Percentiles rank a stretch among this genome's conserved stretches.
Evolutionary conservation across 129 eudicot genomes (phyloP).

Genomic region (Helianthus tuberosus): DNA sequence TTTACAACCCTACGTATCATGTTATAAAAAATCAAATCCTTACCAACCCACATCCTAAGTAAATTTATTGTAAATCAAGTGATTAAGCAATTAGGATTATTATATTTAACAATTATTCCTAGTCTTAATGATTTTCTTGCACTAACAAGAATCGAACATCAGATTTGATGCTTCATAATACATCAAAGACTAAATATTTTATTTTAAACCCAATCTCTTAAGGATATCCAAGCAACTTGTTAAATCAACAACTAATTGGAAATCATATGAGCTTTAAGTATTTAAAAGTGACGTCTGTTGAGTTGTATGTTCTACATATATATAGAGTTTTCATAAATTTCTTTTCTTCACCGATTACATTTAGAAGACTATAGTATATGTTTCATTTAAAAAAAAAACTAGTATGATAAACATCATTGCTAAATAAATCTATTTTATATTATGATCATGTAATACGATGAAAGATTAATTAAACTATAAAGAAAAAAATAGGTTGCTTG

Average conservation of each 20-base stretch:
- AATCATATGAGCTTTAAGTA: not conserved
- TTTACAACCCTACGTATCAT: too few species aligned
- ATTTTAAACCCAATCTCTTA: not conserved
- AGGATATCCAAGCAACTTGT: conserved; percentile 7
- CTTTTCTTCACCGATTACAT: too few species aligned
- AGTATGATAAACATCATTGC: not conserved
- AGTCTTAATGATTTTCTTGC: conserved; percentile 2
- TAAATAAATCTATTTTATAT: not conserved
- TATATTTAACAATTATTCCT: not conserved
- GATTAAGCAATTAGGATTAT: not conserved
- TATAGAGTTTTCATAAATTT: too few species aligned
- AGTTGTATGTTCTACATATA: too few species aligned
- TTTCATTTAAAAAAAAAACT: too few species aligned
- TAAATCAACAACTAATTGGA: not conserved
- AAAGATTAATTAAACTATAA: not conserved
- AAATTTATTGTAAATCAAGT: not conserved
- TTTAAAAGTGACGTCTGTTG: not conserved
- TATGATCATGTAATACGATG: not conserved
- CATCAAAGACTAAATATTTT: conserved; percentile 7
- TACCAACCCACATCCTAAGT: too few species aligned
- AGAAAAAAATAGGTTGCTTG: conserved; percentile 28
- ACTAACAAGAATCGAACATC: conserved; percentile 12
- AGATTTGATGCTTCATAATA: conserved; percentile 20
- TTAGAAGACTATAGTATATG: too few species aligned
- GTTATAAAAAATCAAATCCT: too few species aligned